A percentile compares a stretch with the other conserved stretches of the same genome.
Evolutionary conservation across 2,329 filamentous ascomycete species (phyloP).

Genomic region (Penicillium frequentans): DNA sequence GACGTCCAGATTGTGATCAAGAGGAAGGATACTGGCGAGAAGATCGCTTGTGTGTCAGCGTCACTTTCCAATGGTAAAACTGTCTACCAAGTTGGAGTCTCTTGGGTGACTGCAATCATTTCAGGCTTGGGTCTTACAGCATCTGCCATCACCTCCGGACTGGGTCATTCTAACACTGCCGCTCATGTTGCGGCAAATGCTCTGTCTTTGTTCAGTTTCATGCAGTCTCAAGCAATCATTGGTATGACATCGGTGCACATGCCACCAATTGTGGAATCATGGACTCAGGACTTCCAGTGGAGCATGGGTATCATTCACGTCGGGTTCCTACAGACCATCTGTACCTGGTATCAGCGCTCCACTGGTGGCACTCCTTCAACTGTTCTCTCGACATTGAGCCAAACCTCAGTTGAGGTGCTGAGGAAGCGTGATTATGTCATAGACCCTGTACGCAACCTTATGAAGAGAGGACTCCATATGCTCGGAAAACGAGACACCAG

Average conservation of each 20-base stretch:
- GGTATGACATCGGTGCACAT: slow-evolving; percentile 79
- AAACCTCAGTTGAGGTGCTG: slow-evolving; percentile 79
- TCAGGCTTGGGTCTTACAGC: slow-evolving; percentile 79
- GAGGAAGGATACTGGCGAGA: slow-evolving; percentile 60
- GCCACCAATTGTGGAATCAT: slow-evolving; percentile 84
- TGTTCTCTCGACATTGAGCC: slow-evolving; percentile 71
- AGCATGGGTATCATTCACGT: slow-evolving; percentile 93
- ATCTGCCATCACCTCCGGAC: slow-evolving; percentile 83
- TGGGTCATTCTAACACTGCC: slow-evolving; percentile 91
- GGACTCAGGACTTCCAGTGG: slow-evolving; percentile 99
- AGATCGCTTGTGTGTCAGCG: slow-evolving; percentile 84
- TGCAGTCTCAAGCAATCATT: slow-evolving; percentile 90
- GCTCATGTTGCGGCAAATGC: slow-evolving; percentile 93
- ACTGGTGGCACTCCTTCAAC: slow-evolving; percentile 84
- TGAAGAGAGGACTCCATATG: slow-evolving; percentile 35
- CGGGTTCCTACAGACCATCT: slow-evolving; percentile 81
- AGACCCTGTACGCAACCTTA: slow-evolving; percentile 29
- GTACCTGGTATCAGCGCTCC: slow-evolving; percentile 93
- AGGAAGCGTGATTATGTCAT: slow-evolving; percentile 54
- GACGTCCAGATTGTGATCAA: slow-evolving; percentile 81
- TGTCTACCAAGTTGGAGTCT: slow-evolving; percentile 82
- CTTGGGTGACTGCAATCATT: slow-evolving; percentile 86
- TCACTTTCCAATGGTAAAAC: slow-evolving; percentile 88
- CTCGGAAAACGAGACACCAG: slow-evolving; percentile 56
- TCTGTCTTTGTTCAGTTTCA: slow-evolving; percentile 89